Evolutionary conservation across 176 grass and related monocot species (phyloP), one percentile per base, ranked within the genome.

Genomic region (Microstegium vimineum): DNA sequence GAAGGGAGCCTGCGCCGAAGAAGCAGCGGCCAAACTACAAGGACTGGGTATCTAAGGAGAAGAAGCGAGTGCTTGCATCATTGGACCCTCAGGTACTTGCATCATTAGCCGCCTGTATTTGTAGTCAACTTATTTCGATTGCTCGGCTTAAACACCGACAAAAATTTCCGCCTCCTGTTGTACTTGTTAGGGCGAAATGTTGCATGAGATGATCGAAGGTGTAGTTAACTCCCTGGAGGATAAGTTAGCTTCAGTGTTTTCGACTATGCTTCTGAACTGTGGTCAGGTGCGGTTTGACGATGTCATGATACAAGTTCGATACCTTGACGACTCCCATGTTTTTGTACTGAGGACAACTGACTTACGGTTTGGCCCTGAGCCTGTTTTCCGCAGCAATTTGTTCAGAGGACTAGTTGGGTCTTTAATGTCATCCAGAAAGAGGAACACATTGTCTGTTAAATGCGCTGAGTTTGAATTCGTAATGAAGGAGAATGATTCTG

Each of bases 151-250:
- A 40, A 82, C 34, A 18, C 73, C 70, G 51, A 77, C 61, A 27
- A 28, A 46, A 71, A 22, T 1, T 28, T 28, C 78, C 62, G 20
- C 27, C 27, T 54, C 57, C 45, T 38, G 3, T 82, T 59, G 66
- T 62, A 75, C 57, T 86, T 92, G 17, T 59, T 68, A 96, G 93
- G 93, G 93, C 13, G 79, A 89, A 78, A 54, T 88, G 66, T 66
- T 96, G 79, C 93, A 96, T 46, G 80, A 80, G 67, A 85, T 80
- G 82, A 88, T 96, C 14, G 90, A 91, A 91, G 78, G 74, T 62
- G 62, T 84, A 64, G 79, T 88, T 59, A 63, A 81, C 43, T 96
- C 87, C 51, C 62, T 92, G 85, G 80, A 83, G 54, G 83, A 93
- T 41, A 73, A 69, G 74, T 73, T 90, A 7, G 9, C 87, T 10